Conservation (phyloP, 495 filamentous ascomycete genomes). For the Haplographium delicatum region DNA sequence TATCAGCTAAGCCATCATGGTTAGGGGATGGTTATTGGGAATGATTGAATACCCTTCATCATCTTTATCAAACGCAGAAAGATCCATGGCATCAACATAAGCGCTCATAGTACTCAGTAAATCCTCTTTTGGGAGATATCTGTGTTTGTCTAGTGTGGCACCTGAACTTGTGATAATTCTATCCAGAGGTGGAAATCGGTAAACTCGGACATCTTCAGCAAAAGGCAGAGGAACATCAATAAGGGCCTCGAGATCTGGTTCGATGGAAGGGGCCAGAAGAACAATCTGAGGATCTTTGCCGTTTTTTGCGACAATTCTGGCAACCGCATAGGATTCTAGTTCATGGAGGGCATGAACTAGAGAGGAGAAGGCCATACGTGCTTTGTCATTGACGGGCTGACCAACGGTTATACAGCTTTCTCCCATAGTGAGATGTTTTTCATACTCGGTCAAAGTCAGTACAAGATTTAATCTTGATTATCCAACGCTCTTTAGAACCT, state of each 20-base stretch:
- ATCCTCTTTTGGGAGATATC: slow-evolving; percentile 74
- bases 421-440: slow-evolving; percentile 80
- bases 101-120: slow-evolving; percentile 76
- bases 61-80: slow-evolving; percentile 51
- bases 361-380: slow-evolving; percentile 78
- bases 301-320: slow-evolving; percentile 78
- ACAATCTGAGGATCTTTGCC: slow-evolving; percentile 69
- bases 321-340: slow-evolving; percentile 80
- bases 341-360: slow-evolving; percentile 86
- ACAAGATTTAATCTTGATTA: not conserved
- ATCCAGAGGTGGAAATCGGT: slow-evolving; percentile 87
- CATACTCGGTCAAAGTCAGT: slow-evolving; percentile 52
- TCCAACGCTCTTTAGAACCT: too few species aligned
- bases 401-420: slow-evolving; percentile 68
- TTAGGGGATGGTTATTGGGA: not conserved
- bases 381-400: slow-evolving; percentile 65
- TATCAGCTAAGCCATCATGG: slow-evolving; percentile 26
- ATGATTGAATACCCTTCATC: slow-evolving; percentile 64
- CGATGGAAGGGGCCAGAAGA: slow-evolving; percentile 77
- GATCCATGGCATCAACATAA: slow-evolving; percentile 92
- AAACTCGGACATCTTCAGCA: slow-evolving; percentile 82
- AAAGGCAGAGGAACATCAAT: slow-evolving; percentile 93
- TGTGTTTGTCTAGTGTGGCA: slow-evolving; percentile 75
- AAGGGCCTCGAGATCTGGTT: slow-evolving; percentile 79
- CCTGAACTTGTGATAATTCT: slow-evolving; percentile 85